A percentile compares a stretch with the other conserved stretches of the same genome.
phyloP scores from a whole-genome alignment of 176 grass and related monocot genomes.

The Rhynchospora breviuscula region DNA sequence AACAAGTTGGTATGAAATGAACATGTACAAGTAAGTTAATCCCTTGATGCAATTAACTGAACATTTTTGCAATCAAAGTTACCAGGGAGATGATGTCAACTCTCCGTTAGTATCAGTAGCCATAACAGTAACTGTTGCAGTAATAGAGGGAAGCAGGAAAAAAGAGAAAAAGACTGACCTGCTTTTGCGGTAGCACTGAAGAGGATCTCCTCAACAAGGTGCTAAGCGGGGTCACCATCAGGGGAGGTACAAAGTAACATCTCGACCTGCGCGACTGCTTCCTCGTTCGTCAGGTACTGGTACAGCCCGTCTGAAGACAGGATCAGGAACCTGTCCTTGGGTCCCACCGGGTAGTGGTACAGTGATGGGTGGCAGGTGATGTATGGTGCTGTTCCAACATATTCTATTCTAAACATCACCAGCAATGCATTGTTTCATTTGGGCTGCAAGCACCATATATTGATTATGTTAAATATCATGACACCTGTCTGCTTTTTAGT shows the following conservation, averaged over 20 bases:
- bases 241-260: conserved; percentile 81
- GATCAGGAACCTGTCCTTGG: conserved; percentile 81
- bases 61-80: too few species aligned
- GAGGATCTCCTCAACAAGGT: conserved; percentile 90
- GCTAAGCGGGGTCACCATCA: conserved; percentile 89
- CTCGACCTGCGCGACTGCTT: conserved; percentile 71
- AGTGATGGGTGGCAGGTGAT: conserved; percentile 84
- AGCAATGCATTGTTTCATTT: conserved; percentile 92
- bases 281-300: conserved; percentile 97
- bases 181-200: conserved; percentile 90
- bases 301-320: conserved; percentile 94
- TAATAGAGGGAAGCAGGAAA: not conserved
- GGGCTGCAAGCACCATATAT: conserved; percentile 45
- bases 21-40: too few species aligned
- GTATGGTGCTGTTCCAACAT: conserved; percentile 67
- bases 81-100: too few species aligned
- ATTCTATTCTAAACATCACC: conserved; percentile 95
- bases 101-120: not conserved
- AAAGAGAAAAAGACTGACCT: conserved; percentile 30
- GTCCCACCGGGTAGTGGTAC: conserved; percentile 59
- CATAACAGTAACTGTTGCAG: not conserved
- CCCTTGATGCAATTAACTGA: too few species aligned
- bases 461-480: not conserved
- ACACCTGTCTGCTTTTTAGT: not conserved
- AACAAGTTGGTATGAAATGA: too few species aligned